Evolutionary conservation across 805 yeast species (phyloP), one percentile per base, ranked within the genome.

Genomic region (Dipodascopsis uninucleata): DNA sequence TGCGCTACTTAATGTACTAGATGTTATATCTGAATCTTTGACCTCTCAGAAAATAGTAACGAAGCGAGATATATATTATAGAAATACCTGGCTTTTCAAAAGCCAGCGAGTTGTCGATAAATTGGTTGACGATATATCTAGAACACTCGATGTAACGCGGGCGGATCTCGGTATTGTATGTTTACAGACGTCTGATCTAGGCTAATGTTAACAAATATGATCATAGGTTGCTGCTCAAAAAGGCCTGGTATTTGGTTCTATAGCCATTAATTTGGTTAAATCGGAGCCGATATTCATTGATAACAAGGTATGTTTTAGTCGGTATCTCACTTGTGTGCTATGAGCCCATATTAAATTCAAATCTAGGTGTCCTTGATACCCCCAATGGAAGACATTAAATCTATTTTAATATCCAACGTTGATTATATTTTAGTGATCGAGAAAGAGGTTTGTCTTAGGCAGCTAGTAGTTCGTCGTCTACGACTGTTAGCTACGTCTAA

Each of bases 41-140:
- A 21, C 47, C 7, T 16, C 14, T n/a, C 32, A 31, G 14, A 34
- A 18, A 2, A 26, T 31, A 12, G 39, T 55, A 12, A 68, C 85
- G 1, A 69, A 69, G 41, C 63, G 88, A 49, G 85, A 81, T 52
- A 45, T 81, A 0, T 81, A 68, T 62, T 81, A 81, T 59, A 68
- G 68, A 39, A 79, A 80, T 56, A 82, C 78, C 2, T 63, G 62
- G 14, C 55, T 80, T 16, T 82, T 78, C 58, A 49, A 59, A 16
- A 58, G 53, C 2, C 87, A 81, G 56, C 10, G 52, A 0, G 56
- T 49, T 3, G 74, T 77, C 1, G 71, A 73, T 40, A 43, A 58
- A 2, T 57, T 67, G 1, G 47, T 81, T 1, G 71, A 68, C 12
- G 53, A 58, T 16, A 45, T 80, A 1, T 62, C 71, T 3, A 36